Base-by-base conservation (phyloP, 352 stramenopile genomes). In the Phytophthora tentaculata region DNA sequence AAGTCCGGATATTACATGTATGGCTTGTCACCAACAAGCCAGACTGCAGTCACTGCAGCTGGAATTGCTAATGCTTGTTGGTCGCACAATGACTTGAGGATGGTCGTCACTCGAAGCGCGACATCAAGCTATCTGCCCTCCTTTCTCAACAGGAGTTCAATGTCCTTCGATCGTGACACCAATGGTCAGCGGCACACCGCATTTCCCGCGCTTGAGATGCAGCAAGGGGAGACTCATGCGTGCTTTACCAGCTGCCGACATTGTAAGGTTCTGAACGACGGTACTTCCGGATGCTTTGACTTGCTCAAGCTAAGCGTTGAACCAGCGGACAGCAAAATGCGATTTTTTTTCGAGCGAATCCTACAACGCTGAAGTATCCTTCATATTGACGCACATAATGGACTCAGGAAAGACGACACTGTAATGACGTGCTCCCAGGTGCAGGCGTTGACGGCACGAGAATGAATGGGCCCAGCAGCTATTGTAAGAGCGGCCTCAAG, bases 301-400 rank as follows among this genome's bases (percentile, higher is more conserved):
- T 52, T 39, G 24, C 28, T 35, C 32, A 24, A 32, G 48, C 57
- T 29, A 56, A 63, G 55, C 13, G 4, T 66, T 65, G 55, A 63
- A 58, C 37, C 20, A 28, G 51, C 49, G 59, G 20, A 45, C 20
- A 28, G 51, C 49, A 51, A 29, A 45, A 69, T n/a, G 28, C 37
- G 53, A 60, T 61, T 69, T 69, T 39, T 53, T 68, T 73, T 73
- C 59, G 59, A 69, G 65, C 52, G 55, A 60, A 43, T 56, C 28
- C 39, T 64, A 5, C 58, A 28, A 7, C 16, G 23, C 7, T 16
- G n/a, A 6, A 2, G 49, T 53, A n/a, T n/a, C n/a, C n/a, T n/a
- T n/a, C n/a, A n/a, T n/a, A 61, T 71, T 66, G 56, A 49, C 48
- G 22, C 45, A 68, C 55, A 50, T 23, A 12, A 26, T 41, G 23